A percentile compares a stretch with the other conserved stretches of the same genome.
These are phyloP conservation scores for Pelargonium nanum DNA, from an alignment of 345 rosid genomes.

Conservation along the genomic window DNA sequence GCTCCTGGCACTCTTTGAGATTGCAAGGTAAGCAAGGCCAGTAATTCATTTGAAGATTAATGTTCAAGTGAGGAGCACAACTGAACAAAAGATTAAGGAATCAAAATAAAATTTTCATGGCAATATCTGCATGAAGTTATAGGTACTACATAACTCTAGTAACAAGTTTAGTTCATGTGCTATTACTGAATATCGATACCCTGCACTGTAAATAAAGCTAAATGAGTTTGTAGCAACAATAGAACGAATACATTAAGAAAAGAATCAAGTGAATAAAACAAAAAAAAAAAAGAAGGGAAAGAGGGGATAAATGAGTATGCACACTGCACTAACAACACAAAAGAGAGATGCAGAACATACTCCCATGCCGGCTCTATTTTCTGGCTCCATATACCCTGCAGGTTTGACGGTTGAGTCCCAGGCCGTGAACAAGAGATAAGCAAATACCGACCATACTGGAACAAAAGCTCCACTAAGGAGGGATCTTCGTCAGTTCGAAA, in stretches of 20 bases:
- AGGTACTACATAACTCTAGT: background rate
- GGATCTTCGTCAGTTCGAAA: constrained; percentile 78
- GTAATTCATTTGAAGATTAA: constrained; percentile 94
- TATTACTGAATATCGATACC: too few relatives aligned
- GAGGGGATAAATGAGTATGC: too few relatives aligned
- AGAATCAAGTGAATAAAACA: background rate
- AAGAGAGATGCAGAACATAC: constrained; percentile 31
- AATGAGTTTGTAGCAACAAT: too few relatives aligned
- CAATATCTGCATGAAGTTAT: background rate
- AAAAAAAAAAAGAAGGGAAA: too few relatives aligned
- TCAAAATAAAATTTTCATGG: background rate
- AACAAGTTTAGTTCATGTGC: too few relatives aligned
- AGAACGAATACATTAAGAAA: background rate
- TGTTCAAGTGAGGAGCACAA: constrained; percentile 84
- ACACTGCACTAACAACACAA: too few relatives aligned
- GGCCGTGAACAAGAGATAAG: constrained; percentile 86
- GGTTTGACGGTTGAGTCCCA: constrained; percentile 85
- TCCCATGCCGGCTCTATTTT: constrained; percentile 81
- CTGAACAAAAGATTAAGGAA: constrained; percentile 23
- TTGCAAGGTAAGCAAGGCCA: constrained; percentile 89
- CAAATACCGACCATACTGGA: constrained; percentile 89
- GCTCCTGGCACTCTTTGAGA: constrained; percentile 77
- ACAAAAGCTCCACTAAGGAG: constrained; percentile 65
- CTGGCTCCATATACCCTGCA: constrained; percentile 91
- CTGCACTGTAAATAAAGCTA: too few relatives aligned